Evolutionary conservation across 208 protist genomes (phyloP), one percentile per base, ranked within the genome.

Genomic region (Crithidia bombi): DNA sequence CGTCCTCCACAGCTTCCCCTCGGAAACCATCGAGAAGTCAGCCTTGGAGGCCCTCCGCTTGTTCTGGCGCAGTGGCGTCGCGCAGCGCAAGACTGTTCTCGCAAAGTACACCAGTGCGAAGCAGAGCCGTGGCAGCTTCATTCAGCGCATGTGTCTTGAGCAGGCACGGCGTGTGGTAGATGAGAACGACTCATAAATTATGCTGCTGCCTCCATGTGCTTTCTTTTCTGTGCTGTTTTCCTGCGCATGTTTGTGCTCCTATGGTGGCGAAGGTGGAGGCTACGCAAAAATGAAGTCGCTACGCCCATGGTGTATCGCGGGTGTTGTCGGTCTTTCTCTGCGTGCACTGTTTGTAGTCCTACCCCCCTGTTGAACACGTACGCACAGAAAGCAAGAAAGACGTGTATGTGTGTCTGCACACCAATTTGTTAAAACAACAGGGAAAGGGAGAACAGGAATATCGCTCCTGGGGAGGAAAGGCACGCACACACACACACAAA

Each of bases 31-130:
- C 2, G 75, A 78, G 52, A 81, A 79, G 39, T 75, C 90, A 2
- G 65, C 79, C 5, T 75, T 94, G 21, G 89, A 91, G 59, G 41
- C 79, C 3, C 84, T 94, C 7, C 81, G 80, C 36, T 54, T 54
- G 21, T 90, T 90, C 71, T 94, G 89, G 89, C 69, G 78, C 17
- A 76, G 79, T 41, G 70, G 72, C 25, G 47, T 44, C 12, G 59
- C 32, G 44, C 79, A 85, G 47, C 75, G 75, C 30, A 63, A 43
- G 19, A 49, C 38, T 5, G 57, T 86, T 17, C 78, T 84, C 23
- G 61, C 46, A 30, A 80, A 79, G 59, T 75, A 82, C 35, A 54
- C 59, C n/a, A 74, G 25, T 19, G 26, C 33, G 14, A 72, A 69
- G 47, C 69, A 55, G 12, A 47, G 65, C 35, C 54, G 65, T 1